Evolutionary conservation across 768 basidiomycete species (phyloP).

Genomic region (Suillus weaverae): DNA sequence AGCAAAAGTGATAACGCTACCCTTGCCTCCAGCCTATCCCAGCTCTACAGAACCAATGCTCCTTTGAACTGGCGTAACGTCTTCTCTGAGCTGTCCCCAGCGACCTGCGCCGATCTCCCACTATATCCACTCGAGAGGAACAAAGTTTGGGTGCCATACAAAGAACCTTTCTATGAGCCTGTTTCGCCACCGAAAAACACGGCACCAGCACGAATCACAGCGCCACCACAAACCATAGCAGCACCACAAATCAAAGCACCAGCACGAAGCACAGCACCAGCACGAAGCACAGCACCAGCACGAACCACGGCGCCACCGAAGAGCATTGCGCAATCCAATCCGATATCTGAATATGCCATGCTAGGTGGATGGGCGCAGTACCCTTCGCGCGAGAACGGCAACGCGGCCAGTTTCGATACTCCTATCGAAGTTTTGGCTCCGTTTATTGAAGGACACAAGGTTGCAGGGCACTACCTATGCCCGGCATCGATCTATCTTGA

Average conservation of each 20-base stretch:
- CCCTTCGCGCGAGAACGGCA: constrained; percentile 35
- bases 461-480: constrained; percentile 55
- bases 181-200: not conserved
- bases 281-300: not conserved
- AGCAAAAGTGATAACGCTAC: constrained; percentile 44
- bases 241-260: not conserved
- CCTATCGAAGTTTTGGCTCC: constrained; percentile 43
- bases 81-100: constrained; percentile 45
- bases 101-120: constrained; percentile 53
- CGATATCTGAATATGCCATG: constrained; percentile 33
- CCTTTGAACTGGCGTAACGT: constrained; percentile 55
- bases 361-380: constrained; percentile 43
- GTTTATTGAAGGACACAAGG: constrained; percentile 58
- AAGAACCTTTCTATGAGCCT: constrained; percentile 25
- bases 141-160: constrained; percentile 57
- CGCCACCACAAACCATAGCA: not conserved
- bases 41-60: constrained; percentile 45
- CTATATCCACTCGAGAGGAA: constrained; percentile 60
- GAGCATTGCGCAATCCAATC: not conserved
- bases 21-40: constrained; percentile 45
- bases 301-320: not conserved
- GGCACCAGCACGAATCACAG: not conserved
- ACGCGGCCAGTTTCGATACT: constrained; percentile 53
- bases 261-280: not conserved
- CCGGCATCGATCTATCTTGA: constrained; percentile 70